Percentiles rank a stretch among this genome's conserved stretches.
phyloP scores from a whole-genome alignment of 1,284 basidiomycete species.

The Pseudozyma hubeiensis region DNA sequence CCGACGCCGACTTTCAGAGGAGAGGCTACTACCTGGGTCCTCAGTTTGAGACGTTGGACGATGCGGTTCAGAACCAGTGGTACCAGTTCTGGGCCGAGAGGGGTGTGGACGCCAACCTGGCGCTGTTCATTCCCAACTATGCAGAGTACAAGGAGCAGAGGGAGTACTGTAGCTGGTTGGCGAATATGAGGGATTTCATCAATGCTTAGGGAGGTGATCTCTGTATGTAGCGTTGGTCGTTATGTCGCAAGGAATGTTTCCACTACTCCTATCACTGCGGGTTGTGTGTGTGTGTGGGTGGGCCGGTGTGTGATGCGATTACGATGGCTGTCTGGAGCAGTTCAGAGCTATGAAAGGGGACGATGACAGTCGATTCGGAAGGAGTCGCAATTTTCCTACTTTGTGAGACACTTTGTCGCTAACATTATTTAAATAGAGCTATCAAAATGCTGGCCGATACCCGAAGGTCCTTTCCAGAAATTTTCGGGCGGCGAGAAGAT shows the following conservation, averaged over 20 bases:
- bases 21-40: conserved; percentile 92
- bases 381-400: no score
- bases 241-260: not conserved
- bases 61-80: conserved; percentile 85
- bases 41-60: conserved; percentile 90
- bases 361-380: no score
- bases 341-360: no score
- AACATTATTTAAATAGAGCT: no score
- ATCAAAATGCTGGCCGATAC: not conserved
- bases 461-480: not conserved
- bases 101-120: conserved; percentile 84
- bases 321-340: no score
- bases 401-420: no score
- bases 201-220: conserved; percentile 70
- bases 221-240: no score
- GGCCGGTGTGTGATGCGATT: no score
- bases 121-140: conserved; percentile 69
- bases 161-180: conserved; percentile 91
- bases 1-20: conserved; percentile 92
- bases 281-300: no score
- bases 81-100: conserved; percentile 85
- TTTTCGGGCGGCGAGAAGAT: not conserved
- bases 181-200: conserved; percentile 84
- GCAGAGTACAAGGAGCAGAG: conserved; percentile 68
- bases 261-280: not conserved